Evolutionary conservation across 106 monocot species (phyloP).

Genomic region (Dendrobium officinale): DNA sequence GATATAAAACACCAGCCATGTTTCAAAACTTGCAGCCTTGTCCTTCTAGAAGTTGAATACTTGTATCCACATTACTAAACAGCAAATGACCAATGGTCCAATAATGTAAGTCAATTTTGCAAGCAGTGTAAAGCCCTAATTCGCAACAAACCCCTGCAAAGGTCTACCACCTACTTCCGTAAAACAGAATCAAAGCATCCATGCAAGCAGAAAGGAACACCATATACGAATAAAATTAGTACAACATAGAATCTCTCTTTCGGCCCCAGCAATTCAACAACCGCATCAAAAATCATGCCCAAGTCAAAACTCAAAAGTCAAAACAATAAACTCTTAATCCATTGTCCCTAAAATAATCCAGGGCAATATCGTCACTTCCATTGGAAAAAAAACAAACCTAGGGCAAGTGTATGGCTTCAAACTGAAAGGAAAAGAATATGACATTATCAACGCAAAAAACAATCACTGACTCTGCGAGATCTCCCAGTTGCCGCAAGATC

Average conservation of each 20-base stretch:
- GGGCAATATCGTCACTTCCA: neutral
- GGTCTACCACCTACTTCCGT: neutral
- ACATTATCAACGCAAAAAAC: neutral
- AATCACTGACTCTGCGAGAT: constrained; percentile 41
- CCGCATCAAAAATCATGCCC: neutral
- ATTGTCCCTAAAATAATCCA: neutral
- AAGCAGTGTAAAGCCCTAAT: neutral
- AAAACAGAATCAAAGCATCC: neutral
- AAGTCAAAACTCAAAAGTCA: neutral
- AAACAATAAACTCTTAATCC: neutral
- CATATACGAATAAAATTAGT: neutral
- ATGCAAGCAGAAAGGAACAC: neutral
- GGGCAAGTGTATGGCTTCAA: neutral
- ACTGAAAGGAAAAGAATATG: neutral
- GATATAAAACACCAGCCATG: neutral
- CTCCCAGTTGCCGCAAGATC: constrained; percentile 43
- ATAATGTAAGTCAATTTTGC: neutral
- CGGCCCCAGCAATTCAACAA: neutral
- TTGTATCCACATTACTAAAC: neutral
- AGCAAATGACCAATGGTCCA: neutral
- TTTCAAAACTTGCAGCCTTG: neutral
- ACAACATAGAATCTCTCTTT: neutral
- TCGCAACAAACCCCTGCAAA: neutral
- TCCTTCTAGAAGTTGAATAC: neutral
- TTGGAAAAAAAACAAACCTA: neutral